A percentile compares a stretch with the other conserved stretches of the same genome.
Conservation (phyloP, 768 basidiomycete species). For the Trametes punicea region DNA sequence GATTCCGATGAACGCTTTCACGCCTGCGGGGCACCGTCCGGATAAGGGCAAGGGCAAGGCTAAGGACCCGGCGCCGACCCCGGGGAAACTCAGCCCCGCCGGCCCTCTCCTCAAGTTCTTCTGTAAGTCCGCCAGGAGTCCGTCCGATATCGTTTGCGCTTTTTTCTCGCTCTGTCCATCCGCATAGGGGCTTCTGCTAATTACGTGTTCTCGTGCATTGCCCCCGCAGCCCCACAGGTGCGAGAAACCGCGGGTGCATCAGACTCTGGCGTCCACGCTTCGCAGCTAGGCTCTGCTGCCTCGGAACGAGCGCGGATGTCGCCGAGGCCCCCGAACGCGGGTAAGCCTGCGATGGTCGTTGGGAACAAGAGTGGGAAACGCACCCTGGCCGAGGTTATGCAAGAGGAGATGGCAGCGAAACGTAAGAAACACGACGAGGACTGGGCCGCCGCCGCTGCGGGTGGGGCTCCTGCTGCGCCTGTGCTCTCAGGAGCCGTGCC, state of each 20-base stretch:
- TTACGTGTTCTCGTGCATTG: constrained; percentile 17
- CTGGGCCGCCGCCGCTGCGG: constrained; percentile 27
- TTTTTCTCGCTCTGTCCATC: neutral
- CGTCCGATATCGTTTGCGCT: constrained; percentile 7
- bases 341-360: constrained; percentile 21
- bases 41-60: constrained; percentile 34
- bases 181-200: constrained; percentile 2
- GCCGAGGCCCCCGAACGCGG: constrained; percentile 2
- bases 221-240: constrained; percentile 19
- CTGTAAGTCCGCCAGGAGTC: constrained; percentile 39
- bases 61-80: constrained; percentile 43
- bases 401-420: constrained; percentile 54
- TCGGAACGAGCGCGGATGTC: neutral
- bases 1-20: constrained; percentile 26
- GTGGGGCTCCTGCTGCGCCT: neutral
- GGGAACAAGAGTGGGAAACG: constrained; percentile 76
- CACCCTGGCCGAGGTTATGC: constrained; percentile 67
- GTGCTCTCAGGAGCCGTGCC: neutral
- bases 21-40: constrained; percentile 17
- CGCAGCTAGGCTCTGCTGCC: neutral
- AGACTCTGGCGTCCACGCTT: neutral
- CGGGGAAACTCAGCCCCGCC: constrained; percentile 19
- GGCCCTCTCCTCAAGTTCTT: constrained; percentile 59
- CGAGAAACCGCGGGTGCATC: constrained; percentile 2
- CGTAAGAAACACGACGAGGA: constrained; percentile 39